These are phyloP conservation scores for Houttuynia cordata DNA, from an alignment of 164 flowering plant species.

Conservation along the genomic window DNA sequence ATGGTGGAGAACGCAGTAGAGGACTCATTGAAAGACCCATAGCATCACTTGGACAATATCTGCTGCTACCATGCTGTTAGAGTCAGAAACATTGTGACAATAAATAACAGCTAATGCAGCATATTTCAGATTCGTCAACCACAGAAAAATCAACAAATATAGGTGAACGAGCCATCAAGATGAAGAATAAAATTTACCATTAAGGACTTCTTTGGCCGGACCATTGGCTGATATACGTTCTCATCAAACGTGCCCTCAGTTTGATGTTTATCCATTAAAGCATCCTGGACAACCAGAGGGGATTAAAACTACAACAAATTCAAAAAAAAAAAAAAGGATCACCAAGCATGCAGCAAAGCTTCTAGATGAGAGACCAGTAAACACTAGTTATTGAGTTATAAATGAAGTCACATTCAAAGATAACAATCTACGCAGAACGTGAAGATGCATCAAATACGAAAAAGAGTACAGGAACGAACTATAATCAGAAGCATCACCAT, in stretches of 20 bases:
- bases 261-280: slow-evolving; percentile 47
- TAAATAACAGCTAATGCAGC: too few relatives aligned
- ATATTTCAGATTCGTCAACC: too few relatives aligned
- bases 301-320: neutral
- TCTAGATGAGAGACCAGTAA: neutral
- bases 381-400: neutral
- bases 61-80: too few relatives aligned
- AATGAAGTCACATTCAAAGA: too few relatives aligned
- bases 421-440: too few relatives aligned
- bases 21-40: too few relatives aligned
- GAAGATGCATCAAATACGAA: too few relatives aligned
- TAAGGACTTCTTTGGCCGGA: slow-evolving; percentile 55
- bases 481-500: neutral
- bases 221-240: slow-evolving; percentile 23
- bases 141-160: too few relatives aligned
- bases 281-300: slow-evolving; percentile 32
- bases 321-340: neutral
- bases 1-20: too few relatives aligned
- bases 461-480: too few relatives aligned
- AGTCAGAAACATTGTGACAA: too few relatives aligned
- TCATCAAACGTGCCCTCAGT: slow-evolving; percentile 44
- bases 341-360: neutral
- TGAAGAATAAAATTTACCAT: slow-evolving; percentile 25
- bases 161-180: neutral
- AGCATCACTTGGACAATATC: too few relatives aligned